Evolutionary conservation across 176 grass and related monocot species (phyloP).

Genomic region (Puccinellia tenuiflora): DNA sequence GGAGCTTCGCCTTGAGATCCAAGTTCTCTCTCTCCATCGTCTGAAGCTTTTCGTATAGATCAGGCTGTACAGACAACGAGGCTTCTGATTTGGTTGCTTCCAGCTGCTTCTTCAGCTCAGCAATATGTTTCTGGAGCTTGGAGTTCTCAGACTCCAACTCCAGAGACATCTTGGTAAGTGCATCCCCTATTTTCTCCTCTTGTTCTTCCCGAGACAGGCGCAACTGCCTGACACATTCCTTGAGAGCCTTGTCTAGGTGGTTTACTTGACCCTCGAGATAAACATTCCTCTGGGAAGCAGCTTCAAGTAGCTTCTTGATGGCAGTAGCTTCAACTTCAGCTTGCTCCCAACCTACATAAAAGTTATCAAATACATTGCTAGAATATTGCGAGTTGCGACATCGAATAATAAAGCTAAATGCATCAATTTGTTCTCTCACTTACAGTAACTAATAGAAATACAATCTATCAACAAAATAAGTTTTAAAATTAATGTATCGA

Average conservation of each 20-base stretch:
- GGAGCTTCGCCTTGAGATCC: conserved; percentile 65
- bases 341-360: conserved; percentile 83
- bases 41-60: conserved; percentile 51
- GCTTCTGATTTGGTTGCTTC: conserved; percentile 41
- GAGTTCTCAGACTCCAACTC: conserved; percentile 44
- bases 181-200: conserved; percentile 55
- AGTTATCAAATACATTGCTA: not conserved
- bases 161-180: conserved; percentile 35
- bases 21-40: conserved; percentile 62
- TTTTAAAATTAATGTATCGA: not conserved
- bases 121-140: conserved; percentile 51
- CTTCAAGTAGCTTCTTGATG: conserved; percentile 75
- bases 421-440: not conserved
- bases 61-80: conserved; percentile 25
- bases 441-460: not conserved
- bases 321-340: conserved; percentile 69
- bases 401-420: conserved; percentile 14
- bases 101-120: conserved; percentile 46
- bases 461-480: conserved; percentile 2
- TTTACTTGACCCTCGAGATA: conserved; percentile 65
- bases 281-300: conserved; percentile 62
- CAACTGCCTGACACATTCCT: conserved; percentile 92
- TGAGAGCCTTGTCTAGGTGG: conserved; percentile 75
- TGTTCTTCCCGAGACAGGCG: conserved; percentile 70
- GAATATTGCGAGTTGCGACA: conserved; percentile 1